Evolutionary conservation across 441 rosid species (phyloP).

Genomic region (Populus hybrid): DNA sequence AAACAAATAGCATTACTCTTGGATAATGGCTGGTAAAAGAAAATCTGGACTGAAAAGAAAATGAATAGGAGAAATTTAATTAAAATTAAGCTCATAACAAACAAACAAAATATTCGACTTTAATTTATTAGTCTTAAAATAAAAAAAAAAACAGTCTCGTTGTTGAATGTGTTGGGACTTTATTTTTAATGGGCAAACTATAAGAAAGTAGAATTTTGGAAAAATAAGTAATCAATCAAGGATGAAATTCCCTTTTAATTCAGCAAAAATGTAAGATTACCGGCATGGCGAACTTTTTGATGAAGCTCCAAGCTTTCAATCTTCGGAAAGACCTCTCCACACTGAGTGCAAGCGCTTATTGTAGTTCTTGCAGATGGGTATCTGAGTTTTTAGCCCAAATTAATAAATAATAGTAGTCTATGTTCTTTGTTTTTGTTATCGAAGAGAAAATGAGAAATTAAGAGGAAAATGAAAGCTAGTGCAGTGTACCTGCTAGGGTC

Average conservation of each 20-base stretch:
- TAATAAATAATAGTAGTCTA: neutral
- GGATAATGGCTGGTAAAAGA: neutral
- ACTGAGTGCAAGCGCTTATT: constrained; percentile 65
- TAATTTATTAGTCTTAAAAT: neutral
- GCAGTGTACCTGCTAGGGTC: constrained; percentile 79
- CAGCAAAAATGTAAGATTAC: constrained; percentile 23
- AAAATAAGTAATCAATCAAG: too few relatives aligned
- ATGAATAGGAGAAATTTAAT: neutral
- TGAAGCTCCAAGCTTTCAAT: constrained; percentile 91
- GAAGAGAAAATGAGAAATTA: neutral
- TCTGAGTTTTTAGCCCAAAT: constrained; percentile 31
- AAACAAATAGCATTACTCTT: too few relatives aligned
- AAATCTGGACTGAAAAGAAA: neutral
- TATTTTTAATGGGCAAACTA: neutral
- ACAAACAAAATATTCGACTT: neutral
- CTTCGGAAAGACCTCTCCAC: constrained; percentile 94
- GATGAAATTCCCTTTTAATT: neutral
- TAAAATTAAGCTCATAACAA: neutral
- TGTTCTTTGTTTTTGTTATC: neutral
- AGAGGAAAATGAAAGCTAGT: neutral
- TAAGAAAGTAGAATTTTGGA: neutral
- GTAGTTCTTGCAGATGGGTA: constrained; percentile 64
- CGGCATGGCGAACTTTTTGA: constrained; percentile 98
- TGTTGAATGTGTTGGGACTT: neutral
- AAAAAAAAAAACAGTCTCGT: neutral